Conservation (phyloP, 441 rosid species). For the Erodium moschatum region DNA sequence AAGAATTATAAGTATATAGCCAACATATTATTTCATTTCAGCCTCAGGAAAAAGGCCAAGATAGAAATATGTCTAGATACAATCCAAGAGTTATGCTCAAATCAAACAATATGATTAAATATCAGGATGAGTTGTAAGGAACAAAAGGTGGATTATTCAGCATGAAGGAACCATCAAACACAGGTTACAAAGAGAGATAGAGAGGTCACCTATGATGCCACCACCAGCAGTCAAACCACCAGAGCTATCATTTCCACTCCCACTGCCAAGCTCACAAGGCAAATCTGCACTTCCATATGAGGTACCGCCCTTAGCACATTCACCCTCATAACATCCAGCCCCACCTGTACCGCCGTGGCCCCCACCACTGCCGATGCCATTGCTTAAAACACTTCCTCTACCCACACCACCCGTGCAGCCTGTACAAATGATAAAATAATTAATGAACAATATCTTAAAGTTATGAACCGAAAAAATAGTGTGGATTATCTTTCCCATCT, state of each 20-base stretch:
- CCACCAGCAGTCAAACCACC: slow-evolving; percentile 79
- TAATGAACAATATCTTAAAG: background rate
- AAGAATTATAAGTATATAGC: background rate
- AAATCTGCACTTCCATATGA: slow-evolving; percentile 76
- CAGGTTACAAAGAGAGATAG: background rate
- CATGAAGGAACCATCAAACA: background rate
- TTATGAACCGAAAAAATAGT: background rate
- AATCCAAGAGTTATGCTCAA: background rate
- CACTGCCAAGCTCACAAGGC: slow-evolving; percentile 99
- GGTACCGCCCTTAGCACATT: slow-evolving; percentile 64
- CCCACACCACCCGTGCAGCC: slow-evolving; percentile 97
- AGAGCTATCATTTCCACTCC: slow-evolving; percentile 79
- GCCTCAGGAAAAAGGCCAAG: background rate
- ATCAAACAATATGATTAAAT: background rate
- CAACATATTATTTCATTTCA: background rate
- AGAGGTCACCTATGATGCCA: slow-evolving; percentile 73
- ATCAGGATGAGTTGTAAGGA: background rate
- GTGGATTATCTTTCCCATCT: slow-evolving; percentile 6
- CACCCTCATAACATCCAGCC: slow-evolving; percentile 52
- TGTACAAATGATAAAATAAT: slow-evolving; percentile 29
- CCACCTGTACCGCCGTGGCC: slow-evolving; percentile 99
- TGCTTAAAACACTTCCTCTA: slow-evolving; percentile 57
- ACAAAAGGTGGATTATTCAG: background rate
- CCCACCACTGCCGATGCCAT: slow-evolving; percentile 90
- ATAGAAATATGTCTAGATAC: background rate